These are phyloP conservation scores for Aaosphaeria pasadenensis DNA, from an alignment of 2,329 filamentous ascomycete species.

Conservation along the genomic window DNA sequence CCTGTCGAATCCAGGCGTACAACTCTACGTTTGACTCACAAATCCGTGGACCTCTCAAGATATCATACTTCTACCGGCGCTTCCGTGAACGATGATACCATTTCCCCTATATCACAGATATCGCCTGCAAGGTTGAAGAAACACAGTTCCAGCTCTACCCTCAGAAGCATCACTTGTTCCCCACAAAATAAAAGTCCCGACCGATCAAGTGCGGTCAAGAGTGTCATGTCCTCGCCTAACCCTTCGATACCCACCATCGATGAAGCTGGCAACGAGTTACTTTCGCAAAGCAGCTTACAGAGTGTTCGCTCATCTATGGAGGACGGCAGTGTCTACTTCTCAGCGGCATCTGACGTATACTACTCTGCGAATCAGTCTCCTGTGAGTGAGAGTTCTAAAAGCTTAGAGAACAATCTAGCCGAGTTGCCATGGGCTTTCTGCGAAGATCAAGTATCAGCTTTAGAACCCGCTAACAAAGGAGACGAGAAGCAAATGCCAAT, in stretches of 20 bases:
- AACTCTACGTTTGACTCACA: slow-evolving; percentile 14
- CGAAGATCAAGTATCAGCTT: slow-evolving; percentile 3
- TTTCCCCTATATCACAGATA: slow-evolving; percentile 1
- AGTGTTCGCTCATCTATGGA: neutral
- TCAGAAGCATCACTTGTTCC: neutral
- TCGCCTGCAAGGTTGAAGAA: neutral
- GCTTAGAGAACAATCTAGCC: slow-evolving; percentile 1
- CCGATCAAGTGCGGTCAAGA: neutral
- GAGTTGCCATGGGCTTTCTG: slow-evolving; percentile 13
- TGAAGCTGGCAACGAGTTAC: neutral
- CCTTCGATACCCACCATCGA: neutral
- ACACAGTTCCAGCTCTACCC: neutral
- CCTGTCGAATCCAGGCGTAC: slow-evolving; percentile 9
- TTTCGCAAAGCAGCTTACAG: neutral
- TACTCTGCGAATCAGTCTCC: slow-evolving; percentile 20
- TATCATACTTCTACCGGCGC: slow-evolving; percentile 9
- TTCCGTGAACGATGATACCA: slow-evolving; percentile 17
- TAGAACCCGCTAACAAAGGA: slow-evolving; percentile 14
- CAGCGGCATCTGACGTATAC: too few species aligned
- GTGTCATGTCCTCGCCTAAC: neutral
- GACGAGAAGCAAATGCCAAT: slow-evolving; percentile 5
- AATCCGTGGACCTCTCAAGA: slow-evolving; percentile 13
- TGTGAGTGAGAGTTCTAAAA: slow-evolving; percentile 23
- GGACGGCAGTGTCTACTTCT: slow-evolving; percentile 13
- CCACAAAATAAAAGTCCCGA: neutral